These are phyloP conservation scores for Castanospermum australe DNA, from an alignment of 306 rosid genomes.

Conservation along the genomic window DNA sequence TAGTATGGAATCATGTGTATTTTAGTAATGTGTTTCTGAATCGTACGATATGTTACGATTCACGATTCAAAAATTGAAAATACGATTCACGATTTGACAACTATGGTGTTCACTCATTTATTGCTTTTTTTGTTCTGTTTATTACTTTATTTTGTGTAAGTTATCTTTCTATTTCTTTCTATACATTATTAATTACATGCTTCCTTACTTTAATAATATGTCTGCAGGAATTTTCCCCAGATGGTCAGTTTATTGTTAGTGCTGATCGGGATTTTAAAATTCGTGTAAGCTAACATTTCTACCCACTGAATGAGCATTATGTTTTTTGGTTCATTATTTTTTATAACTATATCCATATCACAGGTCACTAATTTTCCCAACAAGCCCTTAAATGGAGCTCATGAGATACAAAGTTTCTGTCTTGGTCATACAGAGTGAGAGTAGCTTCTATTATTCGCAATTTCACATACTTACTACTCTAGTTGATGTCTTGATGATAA, in stretches of 20 bases:
- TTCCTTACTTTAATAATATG: background rate
- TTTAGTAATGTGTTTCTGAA: too few relatives aligned
- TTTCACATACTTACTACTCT: background rate
- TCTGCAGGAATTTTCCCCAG: constrained; percentile 80
- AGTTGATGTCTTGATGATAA: background rate
- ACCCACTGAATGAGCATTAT: background rate
- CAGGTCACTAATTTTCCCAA: constrained; percentile 77
- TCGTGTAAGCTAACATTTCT: constrained; percentile 54
- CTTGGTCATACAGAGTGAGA: constrained; percentile 95
- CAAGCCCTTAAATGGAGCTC: constrained; percentile 75
- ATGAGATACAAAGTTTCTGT: constrained; percentile 85
- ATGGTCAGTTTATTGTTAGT: constrained; percentile 68
- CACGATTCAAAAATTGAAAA: too few relatives aligned
- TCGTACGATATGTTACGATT: too few relatives aligned
- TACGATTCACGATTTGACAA: too few relatives aligned
- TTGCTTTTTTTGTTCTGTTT: background rate
- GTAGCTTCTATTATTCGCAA: constrained; percentile 6
- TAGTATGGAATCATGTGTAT: too few relatives aligned
- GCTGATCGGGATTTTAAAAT: constrained; percentile 95
- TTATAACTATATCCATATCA: constrained; percentile 7
- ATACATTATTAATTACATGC: constrained; percentile 8
- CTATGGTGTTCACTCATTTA: too few relatives aligned
- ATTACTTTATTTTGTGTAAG: background rate
- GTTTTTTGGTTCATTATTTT: background rate
- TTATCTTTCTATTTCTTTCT: background rate